These are phyloP conservation scores for Sclerotinia sclerotiorum DNA, from an alignment of 2,329 filamentous ascomycete genomes.

Conservation along the genomic window DNA sequence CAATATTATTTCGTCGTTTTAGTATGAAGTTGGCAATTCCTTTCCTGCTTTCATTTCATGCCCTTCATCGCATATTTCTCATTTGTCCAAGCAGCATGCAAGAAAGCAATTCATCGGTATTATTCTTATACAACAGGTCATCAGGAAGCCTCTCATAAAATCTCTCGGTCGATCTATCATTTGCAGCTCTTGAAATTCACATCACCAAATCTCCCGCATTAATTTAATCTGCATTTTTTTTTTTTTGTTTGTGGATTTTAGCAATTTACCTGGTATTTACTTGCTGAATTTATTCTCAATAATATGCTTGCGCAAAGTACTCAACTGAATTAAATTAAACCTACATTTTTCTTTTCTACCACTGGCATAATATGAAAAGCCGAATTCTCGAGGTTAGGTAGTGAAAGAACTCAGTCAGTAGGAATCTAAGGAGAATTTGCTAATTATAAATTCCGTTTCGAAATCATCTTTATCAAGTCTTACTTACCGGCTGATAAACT, in stretches of 20 bases:
- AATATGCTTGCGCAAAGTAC: not conserved
- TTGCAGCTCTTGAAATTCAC: not conserved
- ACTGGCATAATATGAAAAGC: no score
- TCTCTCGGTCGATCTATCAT: not conserved
- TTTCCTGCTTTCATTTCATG: not conserved
- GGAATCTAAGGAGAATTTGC: not conserved
- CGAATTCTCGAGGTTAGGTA: not conserved
- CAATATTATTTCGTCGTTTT: not conserved
- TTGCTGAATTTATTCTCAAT: not conserved
- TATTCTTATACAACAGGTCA: not conserved
- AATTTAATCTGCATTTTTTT: no score
- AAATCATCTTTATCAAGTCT: not conserved
- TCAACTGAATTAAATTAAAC: no score
- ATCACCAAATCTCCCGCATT: not conserved
- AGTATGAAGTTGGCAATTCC: not conserved
- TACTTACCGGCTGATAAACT: no score
- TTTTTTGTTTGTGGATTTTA: no score
- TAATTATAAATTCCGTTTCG: not conserved
- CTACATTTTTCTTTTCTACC: no score
- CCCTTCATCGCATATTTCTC: not conserved
- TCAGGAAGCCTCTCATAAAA: no score
- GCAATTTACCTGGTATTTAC: not conserved
- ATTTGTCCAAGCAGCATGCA: no score
- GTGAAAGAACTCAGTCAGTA: no score
- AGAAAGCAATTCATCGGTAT: accelerated